A percentile compares a stretch with the other conserved stretches of the same genome.
Evolutionary conservation across 257 asterid genomes (phyloP).

Genomic region (Solanum tarijense): DNA sequence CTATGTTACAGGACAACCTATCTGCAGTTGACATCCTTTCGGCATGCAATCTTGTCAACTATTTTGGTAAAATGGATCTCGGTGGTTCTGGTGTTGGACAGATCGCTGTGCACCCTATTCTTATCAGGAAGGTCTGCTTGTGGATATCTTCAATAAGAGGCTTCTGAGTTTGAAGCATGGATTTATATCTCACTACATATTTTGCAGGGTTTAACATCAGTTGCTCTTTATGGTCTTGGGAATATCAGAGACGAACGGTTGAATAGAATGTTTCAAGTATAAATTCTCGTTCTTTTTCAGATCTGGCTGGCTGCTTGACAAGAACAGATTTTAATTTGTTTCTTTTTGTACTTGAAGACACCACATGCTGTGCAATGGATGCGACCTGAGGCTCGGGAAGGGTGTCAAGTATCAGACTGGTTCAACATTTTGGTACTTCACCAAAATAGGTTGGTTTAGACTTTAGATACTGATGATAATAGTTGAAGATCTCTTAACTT

Average conservation of each 20-base stretch:
- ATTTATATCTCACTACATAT: background rate
- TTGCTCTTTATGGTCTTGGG: slow-evolving; percentile 96
- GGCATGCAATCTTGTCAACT: slow-evolving; percentile 95
- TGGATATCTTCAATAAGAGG: slow-evolving; percentile 3
- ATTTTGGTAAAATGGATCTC: slow-evolving; percentile 91
- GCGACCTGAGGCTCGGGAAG: slow-evolving; percentile 92
- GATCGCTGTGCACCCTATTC: slow-evolving; percentile 84
- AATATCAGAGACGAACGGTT: slow-evolving; percentile 97
- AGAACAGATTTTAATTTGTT: background rate
- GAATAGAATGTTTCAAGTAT: slow-evolving; percentile 97
- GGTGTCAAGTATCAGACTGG: slow-evolving; percentile 85
- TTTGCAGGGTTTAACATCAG: slow-evolving; percentile 84
- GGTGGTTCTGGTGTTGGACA: slow-evolving; percentile 99
- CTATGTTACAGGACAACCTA: slow-evolving; percentile 82
- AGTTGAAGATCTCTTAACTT: background rate
- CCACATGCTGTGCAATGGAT: slow-evolving; percentile 99
- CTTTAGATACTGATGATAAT: background rate
- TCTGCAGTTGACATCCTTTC: slow-evolving; percentile 98
- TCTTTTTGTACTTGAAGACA: slow-evolving; percentile 43
- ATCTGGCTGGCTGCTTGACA: background rate
- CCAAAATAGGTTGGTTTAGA: slow-evolving; percentile 62
- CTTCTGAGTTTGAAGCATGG: background rate
- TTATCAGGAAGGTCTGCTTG: slow-evolving; percentile 62
- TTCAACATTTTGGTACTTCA: slow-evolving; percentile 91
- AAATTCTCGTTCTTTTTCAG: background rate